phyloP scores from a whole-genome alignment of 371 early-diverging fungal genomes.

The Rhizopus delemar region DNA sequence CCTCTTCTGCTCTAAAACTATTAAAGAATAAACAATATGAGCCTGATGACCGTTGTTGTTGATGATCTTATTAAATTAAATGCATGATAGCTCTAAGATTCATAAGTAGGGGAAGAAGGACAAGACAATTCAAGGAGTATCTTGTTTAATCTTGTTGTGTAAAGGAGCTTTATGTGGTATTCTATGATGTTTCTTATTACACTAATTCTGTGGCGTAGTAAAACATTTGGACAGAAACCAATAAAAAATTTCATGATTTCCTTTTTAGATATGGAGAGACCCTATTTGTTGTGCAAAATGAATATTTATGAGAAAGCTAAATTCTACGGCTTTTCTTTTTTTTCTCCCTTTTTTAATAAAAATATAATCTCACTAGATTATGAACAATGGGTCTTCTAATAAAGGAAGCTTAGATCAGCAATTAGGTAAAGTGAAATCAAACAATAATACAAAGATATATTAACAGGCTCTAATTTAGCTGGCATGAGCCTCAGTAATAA shows the following conservation, averaged over 20 bases:
- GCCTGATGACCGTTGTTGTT: too few species aligned
- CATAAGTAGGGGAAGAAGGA: too few species aligned
- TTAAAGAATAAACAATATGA: too few species aligned
- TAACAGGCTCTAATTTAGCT: slow-evolving; percentile 41
- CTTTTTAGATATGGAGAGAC: neutral
- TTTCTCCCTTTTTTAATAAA: slow-evolving; percentile 27
- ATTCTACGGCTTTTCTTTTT: slow-evolving; percentile 3
- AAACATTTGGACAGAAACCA: neutral
- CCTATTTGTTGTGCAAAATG: neutral
- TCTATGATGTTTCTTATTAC: too few species aligned
- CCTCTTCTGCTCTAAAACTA: too few species aligned
- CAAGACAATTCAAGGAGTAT: too few species aligned
- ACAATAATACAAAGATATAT: neutral
- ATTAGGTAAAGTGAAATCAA: slow-evolving; percentile 48
- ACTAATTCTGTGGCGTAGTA: slow-evolving; percentile 2
- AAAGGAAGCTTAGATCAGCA: slow-evolving; percentile 64
- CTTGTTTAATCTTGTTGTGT: too few species aligned
- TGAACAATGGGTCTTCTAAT: slow-evolving; percentile 63
- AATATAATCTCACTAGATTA: slow-evolving; percentile 27
- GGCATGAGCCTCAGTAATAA: slow-evolving; percentile 59
- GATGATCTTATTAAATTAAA: too few species aligned
- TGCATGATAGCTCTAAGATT: too few species aligned
- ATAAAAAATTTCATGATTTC: slow-evolving; percentile 3
- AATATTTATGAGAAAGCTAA: neutral
- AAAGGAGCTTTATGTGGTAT: too few species aligned